These are phyloP conservation scores for Cercospora janseana DNA, from an alignment of 2,329 filamentous ascomycete genomes.

Conservation along the genomic window DNA sequence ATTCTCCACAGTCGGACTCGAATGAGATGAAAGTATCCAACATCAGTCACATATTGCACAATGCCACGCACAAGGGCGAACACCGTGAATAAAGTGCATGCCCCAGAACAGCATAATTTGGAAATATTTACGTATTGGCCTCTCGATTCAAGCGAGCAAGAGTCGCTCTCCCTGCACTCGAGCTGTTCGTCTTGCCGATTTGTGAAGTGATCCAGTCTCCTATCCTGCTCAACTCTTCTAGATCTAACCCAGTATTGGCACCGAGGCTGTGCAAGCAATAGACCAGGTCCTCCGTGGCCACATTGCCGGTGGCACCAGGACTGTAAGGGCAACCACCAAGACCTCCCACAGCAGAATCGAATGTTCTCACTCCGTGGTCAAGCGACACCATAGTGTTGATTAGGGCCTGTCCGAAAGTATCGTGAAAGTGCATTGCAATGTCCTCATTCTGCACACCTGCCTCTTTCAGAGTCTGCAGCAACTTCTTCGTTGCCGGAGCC, in stretches of 20 bases:
- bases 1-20: too few relatives aligned
- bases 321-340: constrained; percentile 83
- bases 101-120: too few relatives aligned
- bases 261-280: constrained; percentile 72
- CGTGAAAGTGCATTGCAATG: constrained; percentile 79
- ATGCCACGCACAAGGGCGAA: too few relatives aligned
- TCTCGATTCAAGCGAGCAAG: constrained; percentile 30
- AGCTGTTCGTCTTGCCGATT: constrained; percentile 62
- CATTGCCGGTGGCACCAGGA: constrained; percentile 82
- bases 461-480: constrained; percentile 63
- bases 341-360: constrained; percentile 77
- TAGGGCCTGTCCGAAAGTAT: constrained; percentile 83
- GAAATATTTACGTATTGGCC: constrained; percentile 9
- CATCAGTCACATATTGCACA: too few relatives aligned
- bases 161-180: constrained; percentile 65
- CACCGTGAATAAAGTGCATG: too few relatives aligned
- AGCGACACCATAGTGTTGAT: constrained; percentile 76
- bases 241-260: constrained; percentile 69
- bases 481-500: constrained; percentile 63
- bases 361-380: constrained; percentile 72
- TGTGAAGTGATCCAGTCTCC: constrained; percentile 69
- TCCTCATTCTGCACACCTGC: constrained; percentile 68
- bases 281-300: constrained; percentile 79
- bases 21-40: too few relatives aligned
- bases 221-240: constrained; percentile 65